These are phyloP conservation scores for Pyrrhoderma noxium DNA, from an alignment of 1,284 basidiomycete species.

Conservation along the genomic window DNA sequence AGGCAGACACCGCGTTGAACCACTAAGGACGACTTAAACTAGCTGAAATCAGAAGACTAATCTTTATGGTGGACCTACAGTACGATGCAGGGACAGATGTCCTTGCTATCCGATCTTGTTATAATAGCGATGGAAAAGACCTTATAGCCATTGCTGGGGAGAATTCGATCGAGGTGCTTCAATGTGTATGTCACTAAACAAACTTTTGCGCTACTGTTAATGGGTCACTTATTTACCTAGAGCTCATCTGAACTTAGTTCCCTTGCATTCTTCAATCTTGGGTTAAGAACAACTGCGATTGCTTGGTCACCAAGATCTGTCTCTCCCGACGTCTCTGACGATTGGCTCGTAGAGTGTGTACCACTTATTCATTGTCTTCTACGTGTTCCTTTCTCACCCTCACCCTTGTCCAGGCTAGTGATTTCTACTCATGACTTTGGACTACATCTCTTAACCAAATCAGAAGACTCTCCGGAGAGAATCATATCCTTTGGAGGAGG, in stretches of 20 bases:
- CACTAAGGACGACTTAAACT: no score
- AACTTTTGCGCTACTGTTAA: conserved; percentile 16
- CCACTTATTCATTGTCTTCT: background rate
- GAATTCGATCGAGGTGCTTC: conserved; percentile 61
- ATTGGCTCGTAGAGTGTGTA: conserved; percentile 66
- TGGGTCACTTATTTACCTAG: conserved; percentile 22
- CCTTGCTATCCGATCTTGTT: conserved; percentile 53
- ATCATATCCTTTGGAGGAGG: conserved; percentile 69
- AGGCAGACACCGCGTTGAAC: background rate
- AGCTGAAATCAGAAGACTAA: background rate
- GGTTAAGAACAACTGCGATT: conserved; percentile 63
- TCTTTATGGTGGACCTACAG: conserved; percentile 1
- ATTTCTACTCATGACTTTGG: conserved; percentile 62
- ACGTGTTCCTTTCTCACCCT: background rate
- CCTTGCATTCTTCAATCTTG: conserved; percentile 67
- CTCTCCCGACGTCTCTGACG: conserved; percentile 55
- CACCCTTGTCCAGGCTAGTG: conserved; percentile 40
- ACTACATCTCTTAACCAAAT: conserved; percentile 59
- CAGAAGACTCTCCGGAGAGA: conserved; percentile 39
- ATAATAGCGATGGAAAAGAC: conserved; percentile 55
- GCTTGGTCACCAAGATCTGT: conserved; percentile 66
- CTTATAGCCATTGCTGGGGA: conserved; percentile 65
- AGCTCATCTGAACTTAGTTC: conserved; percentile 36
- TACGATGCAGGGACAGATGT: conserved; percentile 43
- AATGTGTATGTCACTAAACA: conserved; percentile 41